A percentile compares a stretch with the other conserved stretches of the same genome.
Evolutionary conservation across 192 early-diverging fungal genomes (phyloP).

Genomic region (Ambispora gerdemannii): DNA sequence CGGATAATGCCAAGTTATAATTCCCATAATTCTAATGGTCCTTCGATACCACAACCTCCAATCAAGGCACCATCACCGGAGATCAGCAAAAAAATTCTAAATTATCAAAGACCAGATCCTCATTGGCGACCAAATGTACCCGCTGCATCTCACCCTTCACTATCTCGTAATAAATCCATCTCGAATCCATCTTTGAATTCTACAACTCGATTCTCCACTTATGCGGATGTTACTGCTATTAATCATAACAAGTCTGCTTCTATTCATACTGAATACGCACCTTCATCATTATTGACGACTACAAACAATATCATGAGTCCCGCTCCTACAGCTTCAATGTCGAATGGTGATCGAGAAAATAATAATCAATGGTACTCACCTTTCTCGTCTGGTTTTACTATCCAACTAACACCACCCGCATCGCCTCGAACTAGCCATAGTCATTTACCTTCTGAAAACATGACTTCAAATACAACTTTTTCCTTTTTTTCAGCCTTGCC

Average conservation of each 20-base stretch:
- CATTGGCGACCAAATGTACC: neutral
- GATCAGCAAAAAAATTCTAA: neutral
- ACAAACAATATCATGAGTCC: neutral
- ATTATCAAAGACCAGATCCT: neutral
- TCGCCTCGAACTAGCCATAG: slow-evolving; percentile 2
- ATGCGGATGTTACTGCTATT: slow-evolving; percentile 13
- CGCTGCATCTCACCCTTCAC: neutral
- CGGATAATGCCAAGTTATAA: neutral
- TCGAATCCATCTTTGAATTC: neutral
- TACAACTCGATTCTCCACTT: neutral
- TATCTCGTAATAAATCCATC: neutral
- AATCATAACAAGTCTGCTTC: neutral
- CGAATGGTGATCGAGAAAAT: neutral
- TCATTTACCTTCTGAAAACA: neutral
- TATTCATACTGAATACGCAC: neutral
- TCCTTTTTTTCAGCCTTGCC: neutral
- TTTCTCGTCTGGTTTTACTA: slow-evolving; percentile 20
- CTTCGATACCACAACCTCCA: neutral
- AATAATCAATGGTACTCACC: slow-evolving; percentile 28
- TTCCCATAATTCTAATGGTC: neutral
- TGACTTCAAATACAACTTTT: neutral
- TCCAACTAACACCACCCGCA: slow-evolving; percentile 20
- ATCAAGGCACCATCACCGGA: neutral
- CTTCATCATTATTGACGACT: neutral
- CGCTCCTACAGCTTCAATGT: neutral